phyloP scores from a whole-genome alignment of 345 rosid species.

The Euphorbia lathyris region DNA sequence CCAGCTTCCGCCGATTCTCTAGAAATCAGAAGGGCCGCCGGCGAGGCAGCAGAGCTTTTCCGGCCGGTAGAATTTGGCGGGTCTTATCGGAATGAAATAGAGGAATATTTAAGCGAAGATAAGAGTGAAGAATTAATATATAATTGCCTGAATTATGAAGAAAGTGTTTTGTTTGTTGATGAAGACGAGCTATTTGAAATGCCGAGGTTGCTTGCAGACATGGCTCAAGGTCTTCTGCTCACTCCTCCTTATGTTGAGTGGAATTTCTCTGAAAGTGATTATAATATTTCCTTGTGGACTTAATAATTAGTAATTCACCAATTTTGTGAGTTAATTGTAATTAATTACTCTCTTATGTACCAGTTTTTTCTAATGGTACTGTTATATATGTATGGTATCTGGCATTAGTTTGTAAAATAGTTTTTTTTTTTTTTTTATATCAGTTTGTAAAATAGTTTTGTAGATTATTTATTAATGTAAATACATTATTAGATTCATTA shows the following conservation, averaged over 20 bases:
- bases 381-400: no score
- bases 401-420: no score
- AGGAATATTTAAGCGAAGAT: conserved; percentile 17
- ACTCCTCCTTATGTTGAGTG: conserved; percentile 44
- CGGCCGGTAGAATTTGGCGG: conserved; percentile 31
- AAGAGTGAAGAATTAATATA: no score
- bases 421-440: no score
- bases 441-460: no score
- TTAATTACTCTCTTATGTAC: no score
- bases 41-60: conserved; percentile 52
- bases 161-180: conserved; percentile 22
- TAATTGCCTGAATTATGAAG: not conserved
- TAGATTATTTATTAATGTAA: no score
- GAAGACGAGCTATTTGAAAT: conserved; percentile 46
- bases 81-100: not conserved
- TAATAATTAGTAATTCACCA: not conserved
- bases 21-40: conserved; percentile 45
- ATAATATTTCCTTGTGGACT: not conserved
- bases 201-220: conserved; percentile 42
- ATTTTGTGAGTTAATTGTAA: not conserved
- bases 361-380: no score
- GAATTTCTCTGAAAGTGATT: conserved; percentile 5
- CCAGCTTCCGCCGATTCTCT: conserved; percentile 45
- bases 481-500: no score
- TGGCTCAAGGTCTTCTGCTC: conserved; percentile 65